Conservation (phyloP, 805 yeast species). For the Candida takata region DNA sequence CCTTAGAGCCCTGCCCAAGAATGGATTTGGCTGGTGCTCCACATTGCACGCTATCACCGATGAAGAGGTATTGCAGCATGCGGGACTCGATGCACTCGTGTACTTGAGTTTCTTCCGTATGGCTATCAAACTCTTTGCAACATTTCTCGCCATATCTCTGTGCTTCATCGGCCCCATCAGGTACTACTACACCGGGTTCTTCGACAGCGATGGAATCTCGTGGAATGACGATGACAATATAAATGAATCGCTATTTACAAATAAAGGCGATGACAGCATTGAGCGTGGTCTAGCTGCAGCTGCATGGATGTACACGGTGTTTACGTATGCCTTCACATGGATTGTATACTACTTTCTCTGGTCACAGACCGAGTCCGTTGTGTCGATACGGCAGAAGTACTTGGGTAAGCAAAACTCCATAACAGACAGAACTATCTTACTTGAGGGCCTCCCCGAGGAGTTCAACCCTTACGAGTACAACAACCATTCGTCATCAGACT, state of each 20-base stretch:
- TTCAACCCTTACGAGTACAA: slow-evolving; percentile 38
- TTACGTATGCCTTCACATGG: slow-evolving; percentile 80
- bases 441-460: slow-evolving; percentile 83
- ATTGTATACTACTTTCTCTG: slow-evolving; percentile 56
- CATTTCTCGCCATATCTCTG: slow-evolving; percentile 64
- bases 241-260: background rate
- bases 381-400: slow-evolving; percentile 70
- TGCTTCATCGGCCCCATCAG: slow-evolving; percentile 80
- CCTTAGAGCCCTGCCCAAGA: slow-evolving; percentile 27
- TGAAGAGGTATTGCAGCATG: slow-evolving; percentile 73
- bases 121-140: slow-evolving; percentile 64
- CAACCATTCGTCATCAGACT: slow-evolving; percentile 8
- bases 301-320: slow-evolving; percentile 83
- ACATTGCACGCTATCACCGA: slow-evolving; percentile 63
- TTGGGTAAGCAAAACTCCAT: slow-evolving; percentile 83
- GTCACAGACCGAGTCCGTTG: slow-evolving; percentile 66
- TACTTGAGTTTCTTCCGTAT: slow-evolving; percentile 86
- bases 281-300: slow-evolving; percentile 39
- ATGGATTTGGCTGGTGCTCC: slow-evolving; percentile 83
- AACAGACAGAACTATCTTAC: slow-evolving; percentile 83
- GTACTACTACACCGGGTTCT: slow-evolving; percentile 74
- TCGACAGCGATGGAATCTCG: slow-evolving; percentile 50
- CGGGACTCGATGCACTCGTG: slow-evolving; percentile 92
- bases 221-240: slow-evolving; percentile 14
- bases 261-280: slow-evolving; percentile 22